Evolutionary conservation across 2,329 filamentous ascomycete genomes (phyloP).

Genomic region (Cryphonectria japonica): DNA sequence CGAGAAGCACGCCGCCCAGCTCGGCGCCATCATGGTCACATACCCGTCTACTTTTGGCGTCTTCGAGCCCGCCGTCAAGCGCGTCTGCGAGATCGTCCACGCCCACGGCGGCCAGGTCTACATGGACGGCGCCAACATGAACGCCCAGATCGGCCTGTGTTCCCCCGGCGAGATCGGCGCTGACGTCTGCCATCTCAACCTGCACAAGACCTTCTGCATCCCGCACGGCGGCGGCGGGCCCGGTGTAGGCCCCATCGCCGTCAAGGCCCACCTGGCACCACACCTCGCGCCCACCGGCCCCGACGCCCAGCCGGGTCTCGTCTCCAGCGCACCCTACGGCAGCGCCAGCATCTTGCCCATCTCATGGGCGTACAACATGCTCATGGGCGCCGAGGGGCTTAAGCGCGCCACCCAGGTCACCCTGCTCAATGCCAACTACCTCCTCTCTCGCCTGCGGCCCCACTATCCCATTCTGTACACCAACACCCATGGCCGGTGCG

Average conservation of each 20-base stretch:
- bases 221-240: slow-evolving; percentile 94
- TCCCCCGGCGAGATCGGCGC: slow-evolving; percentile 94
- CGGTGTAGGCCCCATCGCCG: slow-evolving; percentile 91
- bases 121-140: slow-evolving; percentile 99
- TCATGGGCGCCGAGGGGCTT: slow-evolving; percentile 85
- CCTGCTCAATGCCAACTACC: slow-evolving; percentile 96
- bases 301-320: slow-evolving; percentile 62
- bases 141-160: slow-evolving; percentile 93
- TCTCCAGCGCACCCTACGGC: slow-evolving; percentile 83
- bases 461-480: slow-evolving; percentile 95
- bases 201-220: slow-evolving; percentile 99
- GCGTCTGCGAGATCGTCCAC: slow-evolving; percentile 85
- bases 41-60: slow-evolving; percentile 96
- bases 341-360: slow-evolving; percentile 93
- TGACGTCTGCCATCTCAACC: slow-evolving; percentile 94
- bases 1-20: slow-evolving; percentile 80
- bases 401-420: slow-evolving; percentile 90
- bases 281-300: slow-evolving; percentile 66
- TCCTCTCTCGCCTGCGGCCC: slow-evolving; percentile 81
- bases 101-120: slow-evolving; percentile 90
- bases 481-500: slow-evolving; percentile 84
- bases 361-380: slow-evolving; percentile 91
- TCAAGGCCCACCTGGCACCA: slow-evolving; percentile 76
- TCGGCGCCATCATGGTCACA: slow-evolving; percentile 95
- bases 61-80: slow-evolving; percentile 87